A percentile compares a stretch with the other conserved stretches of the same genome.
Evolutionary conservation across 2,329 filamentous ascomycete genomes (phyloP).

Genomic region (Neopestalotiopsis clavispora): DNA sequence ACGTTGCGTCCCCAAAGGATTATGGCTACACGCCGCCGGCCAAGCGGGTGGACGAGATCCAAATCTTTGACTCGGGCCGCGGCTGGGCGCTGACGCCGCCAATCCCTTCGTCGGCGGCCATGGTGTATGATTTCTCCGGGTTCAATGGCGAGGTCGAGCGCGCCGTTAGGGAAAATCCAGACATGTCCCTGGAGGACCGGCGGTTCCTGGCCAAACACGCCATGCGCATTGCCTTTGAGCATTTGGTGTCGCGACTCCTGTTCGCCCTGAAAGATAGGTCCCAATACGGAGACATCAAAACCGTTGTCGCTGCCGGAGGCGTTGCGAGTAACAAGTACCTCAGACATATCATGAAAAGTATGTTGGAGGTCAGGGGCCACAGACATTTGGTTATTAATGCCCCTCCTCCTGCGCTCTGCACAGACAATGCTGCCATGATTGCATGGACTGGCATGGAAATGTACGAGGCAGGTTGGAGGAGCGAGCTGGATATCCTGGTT

Average conservation of each 20-base stretch:
- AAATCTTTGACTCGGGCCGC: conserved; percentile 42
- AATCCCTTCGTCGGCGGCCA: conserved; percentile 58
- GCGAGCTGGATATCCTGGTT: conserved; percentile 62
- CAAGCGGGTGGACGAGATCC: conserved; percentile 63
- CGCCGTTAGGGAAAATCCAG: conserved; percentile 46
- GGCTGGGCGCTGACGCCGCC: conserved; percentile 74
- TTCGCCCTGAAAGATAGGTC: conserved; percentile 61
- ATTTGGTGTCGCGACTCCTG: conserved; percentile 77
- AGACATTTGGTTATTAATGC: conserved; percentile 65
- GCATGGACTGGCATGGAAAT: conserved; percentile 94
- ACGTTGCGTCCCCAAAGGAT: conserved; percentile 36
- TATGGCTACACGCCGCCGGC: conserved; percentile 63
- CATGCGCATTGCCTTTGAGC: conserved; percentile 86
- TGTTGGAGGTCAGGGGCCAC: conserved; percentile 71
- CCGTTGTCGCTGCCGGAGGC: conserved; percentile 85
- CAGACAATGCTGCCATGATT: conserved; percentile 98
- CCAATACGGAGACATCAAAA: conserved; percentile 31
- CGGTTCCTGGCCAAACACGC: conserved; percentile 71
- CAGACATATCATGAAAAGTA: conserved; percentile 63
- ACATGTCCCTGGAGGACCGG: conserved; percentile 64
- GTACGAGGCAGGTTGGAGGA: conserved; percentile 78
- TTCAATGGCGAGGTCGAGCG: conserved; percentile 69
- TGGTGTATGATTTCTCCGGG: conserved; percentile 78
- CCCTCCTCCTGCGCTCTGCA: conserved; percentile 81
- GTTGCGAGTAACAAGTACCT: conserved; percentile 88